Conservation (phyloP, 1,284 basidiomycete genomes). For the Naganishia sp. region DNA sequence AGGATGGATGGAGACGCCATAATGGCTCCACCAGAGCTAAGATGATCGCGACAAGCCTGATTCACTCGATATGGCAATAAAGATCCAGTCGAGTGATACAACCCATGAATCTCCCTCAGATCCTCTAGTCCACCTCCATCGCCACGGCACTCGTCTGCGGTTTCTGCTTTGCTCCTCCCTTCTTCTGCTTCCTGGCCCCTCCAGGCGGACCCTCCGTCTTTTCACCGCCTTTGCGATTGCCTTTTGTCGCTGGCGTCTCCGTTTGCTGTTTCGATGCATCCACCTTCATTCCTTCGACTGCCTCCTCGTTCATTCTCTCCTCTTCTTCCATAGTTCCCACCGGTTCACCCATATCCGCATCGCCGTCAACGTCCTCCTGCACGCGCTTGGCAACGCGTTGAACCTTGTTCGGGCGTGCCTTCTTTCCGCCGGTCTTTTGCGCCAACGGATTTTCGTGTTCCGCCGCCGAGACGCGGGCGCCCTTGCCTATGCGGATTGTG, state of each 20-base stretch:
- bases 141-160: neutral
- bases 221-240: neutral
- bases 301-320: constrained; percentile 16
- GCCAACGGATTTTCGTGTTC: constrained; percentile 11
- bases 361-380: neutral
- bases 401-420: constrained; percentile 23
- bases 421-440: neutral
- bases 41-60: no score
- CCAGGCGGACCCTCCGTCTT: neutral
- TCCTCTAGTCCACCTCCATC: constrained; percentile 20
- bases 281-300: no score
- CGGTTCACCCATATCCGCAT: constrained; percentile 2
- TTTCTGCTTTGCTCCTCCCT: constrained; percentile 6
- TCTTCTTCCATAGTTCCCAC: constrained; percentile 8
- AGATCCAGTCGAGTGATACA: neutral
- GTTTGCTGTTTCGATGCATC: neutral
- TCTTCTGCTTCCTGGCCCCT: constrained; percentile 3
- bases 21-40: no score
- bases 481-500: constrained; percentile 20
- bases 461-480: constrained; percentile 5
- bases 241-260: neutral
- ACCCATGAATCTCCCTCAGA: neutral
- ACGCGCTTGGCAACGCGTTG: constrained; percentile 15
- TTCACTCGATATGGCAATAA: no score
- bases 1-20: neutral